These are phyloP conservation scores for Crithidia fasciculata DNA, from an alignment of 208 protist genomes.

Conservation along the genomic window DNA sequence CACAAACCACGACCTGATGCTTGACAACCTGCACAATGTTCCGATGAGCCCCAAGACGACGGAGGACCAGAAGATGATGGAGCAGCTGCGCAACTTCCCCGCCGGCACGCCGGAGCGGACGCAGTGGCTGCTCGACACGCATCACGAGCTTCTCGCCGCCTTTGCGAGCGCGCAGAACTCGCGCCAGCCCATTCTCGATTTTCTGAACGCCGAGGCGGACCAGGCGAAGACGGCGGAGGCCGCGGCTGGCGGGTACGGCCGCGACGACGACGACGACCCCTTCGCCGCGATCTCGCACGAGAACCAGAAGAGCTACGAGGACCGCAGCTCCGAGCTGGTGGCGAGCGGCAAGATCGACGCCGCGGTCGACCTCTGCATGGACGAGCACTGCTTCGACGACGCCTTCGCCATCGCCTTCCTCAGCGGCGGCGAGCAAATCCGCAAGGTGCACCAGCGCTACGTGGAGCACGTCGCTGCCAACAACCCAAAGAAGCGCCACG, in stretches of 20 bases:
- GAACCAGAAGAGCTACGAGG: slow-evolving; percentile 68
- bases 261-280: slow-evolving; percentile 61
- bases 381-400: slow-evolving; percentile 66
- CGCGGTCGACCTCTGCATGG: slow-evolving; percentile 79
- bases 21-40: slow-evolving; percentile 22
- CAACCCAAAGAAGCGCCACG: slow-evolving; percentile 62
- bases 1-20: slow-evolving; percentile 38
- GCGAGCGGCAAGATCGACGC: slow-evolving; percentile 66
- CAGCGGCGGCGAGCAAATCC: slow-evolving; percentile 60
- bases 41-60: slow-evolving; percentile 39
- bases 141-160: slow-evolving; percentile 66
- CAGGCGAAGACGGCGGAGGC: slow-evolving; percentile 2
- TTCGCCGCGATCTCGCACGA: slow-evolving; percentile 68
- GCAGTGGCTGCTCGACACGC: slow-evolving; percentile 58
- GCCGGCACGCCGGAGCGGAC: slow-evolving; percentile 52
- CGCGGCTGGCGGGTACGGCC: slow-evolving; percentile 9
- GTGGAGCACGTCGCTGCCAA: slow-evolving; percentile 35
- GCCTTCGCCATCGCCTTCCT: slow-evolving; percentile 81
- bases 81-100: slow-evolving; percentile 36
- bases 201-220: slow-evolving; percentile 34
- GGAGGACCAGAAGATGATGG: slow-evolving; percentile 33
- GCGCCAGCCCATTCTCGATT: slow-evolving; percentile 71
- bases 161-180: slow-evolving; percentile 54
- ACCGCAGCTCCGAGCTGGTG: slow-evolving; percentile 63
- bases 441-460: slow-evolving; percentile 71